These are phyloP conservation scores for Saturnispora sanitii DNA, from an alignment of 805 yeast genomes.

Conservation along the genomic window DNA sequence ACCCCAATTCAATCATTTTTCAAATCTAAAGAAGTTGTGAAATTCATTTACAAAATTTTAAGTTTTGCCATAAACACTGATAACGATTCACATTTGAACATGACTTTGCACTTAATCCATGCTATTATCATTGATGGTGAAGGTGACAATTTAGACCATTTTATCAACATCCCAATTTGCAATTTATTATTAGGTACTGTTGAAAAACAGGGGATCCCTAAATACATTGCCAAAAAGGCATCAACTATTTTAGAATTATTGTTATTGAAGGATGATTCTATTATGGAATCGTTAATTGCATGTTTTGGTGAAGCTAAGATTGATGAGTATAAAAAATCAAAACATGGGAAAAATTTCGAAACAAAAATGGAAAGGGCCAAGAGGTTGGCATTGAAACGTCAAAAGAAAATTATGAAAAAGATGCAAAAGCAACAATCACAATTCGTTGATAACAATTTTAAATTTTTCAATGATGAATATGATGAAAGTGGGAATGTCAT, in stretches of 20 bases:
- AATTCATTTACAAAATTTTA: conserved; percentile 47
- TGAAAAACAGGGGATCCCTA: conserved; percentile 40
- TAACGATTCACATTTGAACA: conserved; percentile 47
- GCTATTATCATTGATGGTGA: conserved; percentile 40
- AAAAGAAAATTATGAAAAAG: conserved; percentile 49
- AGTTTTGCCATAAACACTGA: conserved; percentile 40
- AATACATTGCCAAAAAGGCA: conserved; percentile 42
- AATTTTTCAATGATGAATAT: conserved; percentile 12
- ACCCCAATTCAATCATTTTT: conserved; percentile 39
- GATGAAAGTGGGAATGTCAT: conserved; percentile 3
- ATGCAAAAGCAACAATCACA: conserved; percentile 45
- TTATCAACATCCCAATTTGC: conserved; percentile 46
- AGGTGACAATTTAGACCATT: conserved; percentile 27
- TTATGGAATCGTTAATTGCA: conserved; percentile 41
- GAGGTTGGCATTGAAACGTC: conserved; percentile 52
- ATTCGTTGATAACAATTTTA: conserved; percentile 34
- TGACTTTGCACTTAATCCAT: conserved; percentile 58
- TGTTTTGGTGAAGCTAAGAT: conserved; percentile 51
- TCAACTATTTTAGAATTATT: conserved; percentile 44
- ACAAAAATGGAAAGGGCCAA: conserved; percentile 46
- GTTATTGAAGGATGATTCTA: conserved; percentile 37
- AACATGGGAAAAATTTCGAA: conserved; percentile 35
- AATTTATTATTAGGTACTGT: conserved; percentile 44
- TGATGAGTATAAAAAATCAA: conserved; percentile 38
- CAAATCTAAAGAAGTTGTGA: conserved; percentile 43